Evolutionary conservation across 176 grass and related monocot genomes (phyloP).

Genomic region (Hordeum marinum): DNA sequence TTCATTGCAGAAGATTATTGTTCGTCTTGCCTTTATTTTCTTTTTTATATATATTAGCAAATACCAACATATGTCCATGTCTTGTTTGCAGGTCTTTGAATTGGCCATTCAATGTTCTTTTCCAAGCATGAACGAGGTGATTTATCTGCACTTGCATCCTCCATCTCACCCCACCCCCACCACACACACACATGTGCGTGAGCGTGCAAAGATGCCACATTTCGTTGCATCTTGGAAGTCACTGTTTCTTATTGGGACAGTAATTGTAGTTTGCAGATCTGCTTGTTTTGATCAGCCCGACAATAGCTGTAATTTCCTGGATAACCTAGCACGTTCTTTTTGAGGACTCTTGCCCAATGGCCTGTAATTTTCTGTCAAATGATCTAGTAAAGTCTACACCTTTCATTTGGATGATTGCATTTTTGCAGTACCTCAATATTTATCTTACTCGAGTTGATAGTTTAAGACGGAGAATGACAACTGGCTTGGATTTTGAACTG

Average conservation of each 20-base stretch:
- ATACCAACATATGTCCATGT: not conserved
- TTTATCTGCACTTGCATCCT: not conserved
- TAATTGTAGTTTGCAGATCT: not conserved
- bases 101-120: conserved; percentile 64
- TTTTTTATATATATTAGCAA: not conserved
- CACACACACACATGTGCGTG: not conserved
- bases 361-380: not conserved
- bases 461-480: conserved; percentile 69
- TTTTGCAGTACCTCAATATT: conserved; percentile 75
- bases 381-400: conserved; percentile 22
- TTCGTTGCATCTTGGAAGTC: not conserved
- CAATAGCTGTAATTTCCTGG: not conserved
- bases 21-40: not conserved
- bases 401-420: conserved; percentile 28
- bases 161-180: not conserved
- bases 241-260: not conserved
- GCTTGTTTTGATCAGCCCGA: conserved; percentile 5
- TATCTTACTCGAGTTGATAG: conserved; percentile 93
- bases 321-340: not conserved
- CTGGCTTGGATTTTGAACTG: conserved; percentile 68
- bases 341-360: not conserved
- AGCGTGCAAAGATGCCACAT: not conserved
- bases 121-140: conserved; percentile 77
- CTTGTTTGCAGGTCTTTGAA: conserved; percentile 86
- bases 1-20: not conserved